Evolutionary conservation across 1,284 basidiomycete genomes (phyloP), one percentile per base, ranked within the genome.

Genomic region (Irpex sp.): DNA sequence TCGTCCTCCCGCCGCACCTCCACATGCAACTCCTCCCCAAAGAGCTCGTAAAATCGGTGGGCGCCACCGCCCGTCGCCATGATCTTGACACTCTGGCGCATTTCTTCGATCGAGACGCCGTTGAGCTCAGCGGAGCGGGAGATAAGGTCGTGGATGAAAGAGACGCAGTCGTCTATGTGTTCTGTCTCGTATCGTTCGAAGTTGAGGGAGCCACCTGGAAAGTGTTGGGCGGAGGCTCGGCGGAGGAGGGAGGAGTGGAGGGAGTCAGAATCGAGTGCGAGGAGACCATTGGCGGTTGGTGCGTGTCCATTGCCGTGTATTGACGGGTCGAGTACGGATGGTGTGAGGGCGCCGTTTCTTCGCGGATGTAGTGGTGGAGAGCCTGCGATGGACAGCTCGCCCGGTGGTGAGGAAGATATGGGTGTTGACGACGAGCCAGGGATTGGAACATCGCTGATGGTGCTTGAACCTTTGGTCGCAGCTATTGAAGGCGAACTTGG

Each of bases 11-110:
- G 80, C 65, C 83, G 80, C 51, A 99, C 92, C 74, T 96, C 93
- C 61, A 98, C 93, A 31, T 85, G 89, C 3, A 98, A 81, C 66
- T 88, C 87, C 21, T 79, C 78, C 65, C 82, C 82, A 74, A 99
- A 92, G 57, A 92, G 78, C 70, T 95, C 92, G 76, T 96, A 91
- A 79, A 96, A 98, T 72, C 87, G 88, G 82, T 98, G 95, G 52
- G 97, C 97, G 54, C 97, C 97, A 11, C 97, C 97, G 48, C 97
- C 97, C 0, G 97, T 99, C 4, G 96, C 96, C 88, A 98, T 94
- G 72, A 99, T 94, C 81, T 97, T 96, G 74, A 99, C 96, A 56
- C 91, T 89, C 63, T 85, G 82, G 68, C 92, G 89, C 97, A 99
- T 98, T 72, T 96, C 90, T 63, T 89, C 88, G 67, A 97, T 87